Evolutionary conservation across 306 rosid species (phyloP), one percentile per base, ranked within the genome.

Genomic region (Medicago ruthenica): DNA sequence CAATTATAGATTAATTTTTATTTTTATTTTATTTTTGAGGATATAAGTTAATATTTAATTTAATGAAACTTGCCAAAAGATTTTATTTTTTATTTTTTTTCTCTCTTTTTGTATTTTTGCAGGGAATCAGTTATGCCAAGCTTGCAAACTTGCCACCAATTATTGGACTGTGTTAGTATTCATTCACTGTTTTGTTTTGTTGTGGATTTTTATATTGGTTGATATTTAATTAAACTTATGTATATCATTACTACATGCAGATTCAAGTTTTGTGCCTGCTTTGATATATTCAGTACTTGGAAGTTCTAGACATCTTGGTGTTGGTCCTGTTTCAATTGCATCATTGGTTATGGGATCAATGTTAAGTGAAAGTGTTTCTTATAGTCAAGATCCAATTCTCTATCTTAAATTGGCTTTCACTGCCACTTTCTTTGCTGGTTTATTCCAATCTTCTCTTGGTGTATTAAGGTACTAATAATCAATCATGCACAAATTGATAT

Each of bases 111-210:
- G 10, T 39, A 2, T 50, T 8, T 70, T 11, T 83, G 88, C 88
- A 96, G 99, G 99, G 99, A 42, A 92, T 96, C 70, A 96, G 99
- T 54, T 96, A 96, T 82, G 99, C 99, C 31, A 96, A 96, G 89
- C 97, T 96, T 75, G 99, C 99, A 73, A 89, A 88, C 83, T 81
- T 96, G 92, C 99, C 99, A 51, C 97, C 99, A 1, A 96, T 96
- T 67, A 75, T 96, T 67, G 99, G 97, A 68, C 85, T 96, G 77
- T 96, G 99, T 96, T 14, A 87, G 93, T 92, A 74, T 61, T 22
- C 3, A 44, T 24, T 67, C 6, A 31, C 5, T 61, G 1, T 24
- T 60, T 27, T 54, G 21, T 18, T 54, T n/a, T 27, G 12, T 14
- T 51, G 58, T n/a, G 10, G 11, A 51, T 51, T 18, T 51, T 2